Evolutionary conservation across 257 asterid genomes (phyloP).

Genomic region (Catharanthus roseus): DNA sequence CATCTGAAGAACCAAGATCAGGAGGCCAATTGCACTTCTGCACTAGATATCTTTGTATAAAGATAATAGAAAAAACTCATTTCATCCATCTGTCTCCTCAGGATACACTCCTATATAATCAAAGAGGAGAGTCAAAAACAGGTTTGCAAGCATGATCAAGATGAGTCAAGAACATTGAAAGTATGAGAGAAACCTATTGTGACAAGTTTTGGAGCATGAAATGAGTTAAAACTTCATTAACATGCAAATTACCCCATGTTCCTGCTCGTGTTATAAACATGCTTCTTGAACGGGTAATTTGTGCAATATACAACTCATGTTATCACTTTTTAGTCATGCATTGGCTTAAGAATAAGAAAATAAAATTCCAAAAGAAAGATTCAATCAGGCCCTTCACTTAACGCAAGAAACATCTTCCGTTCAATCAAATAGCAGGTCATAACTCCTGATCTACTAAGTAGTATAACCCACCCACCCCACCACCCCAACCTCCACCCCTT

Average conservation of each 20-base stretch:
- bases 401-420: background rate
- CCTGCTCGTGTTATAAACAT: background rate
- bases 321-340: background rate
- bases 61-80: background rate
- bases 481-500: background rate
- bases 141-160: background rate
- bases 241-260: background rate
- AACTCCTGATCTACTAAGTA: too few species aligned
- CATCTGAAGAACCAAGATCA: background rate
- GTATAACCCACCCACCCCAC: too few species aligned
- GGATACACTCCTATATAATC: background rate
- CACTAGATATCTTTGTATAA: background rate
- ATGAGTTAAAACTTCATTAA: background rate
- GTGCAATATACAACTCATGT: background rate
- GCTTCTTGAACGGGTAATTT: background rate
- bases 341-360: background rate
- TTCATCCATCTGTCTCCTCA: background rate
- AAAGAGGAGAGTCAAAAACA: background rate
- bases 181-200: background rate
- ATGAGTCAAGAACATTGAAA: background rate
- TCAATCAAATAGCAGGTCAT: background rate
- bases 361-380: background rate
- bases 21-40: background rate
- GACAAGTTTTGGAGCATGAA: background rate
- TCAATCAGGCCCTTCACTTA: background rate